Evolutionary conservation across 2,329 filamentous ascomycete species (phyloP), one percentile per base, ranked within the genome.

Genomic region (Xylaria sp.): DNA sequence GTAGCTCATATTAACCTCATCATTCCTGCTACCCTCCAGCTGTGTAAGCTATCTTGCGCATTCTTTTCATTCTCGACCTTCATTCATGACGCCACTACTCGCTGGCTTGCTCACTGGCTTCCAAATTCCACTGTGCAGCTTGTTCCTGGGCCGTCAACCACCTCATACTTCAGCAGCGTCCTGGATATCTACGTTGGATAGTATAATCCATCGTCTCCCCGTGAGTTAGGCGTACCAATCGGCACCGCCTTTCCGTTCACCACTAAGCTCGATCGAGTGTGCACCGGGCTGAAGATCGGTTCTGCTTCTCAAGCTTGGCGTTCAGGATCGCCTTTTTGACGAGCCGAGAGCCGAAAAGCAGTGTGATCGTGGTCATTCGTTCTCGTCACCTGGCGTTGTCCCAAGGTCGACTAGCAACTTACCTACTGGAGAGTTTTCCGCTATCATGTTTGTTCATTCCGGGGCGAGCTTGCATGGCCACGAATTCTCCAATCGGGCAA

Each of bases 391-490:
- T 46, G 35, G 23, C 44, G 30, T 13, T 48, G 5, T 37, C 35
- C 52, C 34, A 49, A 52, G 57, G 30, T 48, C 57, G 54, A 42
- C 37, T 42, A 54, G 52, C 48, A 54, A 61, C 47, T 58, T 50
- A 44, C 47, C 57, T 50, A 44, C 55, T 65, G 54, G 56, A 67
- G 62, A 60, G 64, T 47, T 53, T 53, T 46, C 59, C 11, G 52
- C 61, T 68, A 73, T 62, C 64, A 85, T 86, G 83, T 83, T 85
- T 68, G 73, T 85, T 39, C 83, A 85, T 67, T 77, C 81, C 16
- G 83, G 81, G 51, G 83, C 83, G 54, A 80, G 82, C 72, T 75
- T 85, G 18, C 82, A 85, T 68, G 83, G 82, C 70, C 83, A 85
- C 68, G 82, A 85, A 69, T 85, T 81, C 66, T 83, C 81, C 4